phyloP scores from a whole-genome alignment of 1,284 basidiomycete genomes.

The Pseudozyma flocculosa region DNA sequence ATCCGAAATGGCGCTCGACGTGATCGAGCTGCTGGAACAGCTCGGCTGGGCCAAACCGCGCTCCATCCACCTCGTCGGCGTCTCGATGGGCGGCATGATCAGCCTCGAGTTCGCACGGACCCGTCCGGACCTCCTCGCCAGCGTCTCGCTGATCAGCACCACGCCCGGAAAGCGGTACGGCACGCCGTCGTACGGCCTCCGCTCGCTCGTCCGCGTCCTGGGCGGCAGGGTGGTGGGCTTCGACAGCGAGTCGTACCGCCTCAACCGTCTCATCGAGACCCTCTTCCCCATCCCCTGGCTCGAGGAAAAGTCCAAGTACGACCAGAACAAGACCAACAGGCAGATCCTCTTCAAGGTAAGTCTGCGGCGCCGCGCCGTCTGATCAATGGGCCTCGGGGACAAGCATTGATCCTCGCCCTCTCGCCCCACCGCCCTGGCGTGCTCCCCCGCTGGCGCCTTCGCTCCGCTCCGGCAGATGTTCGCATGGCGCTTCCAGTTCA shows the following conservation, averaged over 20 bases:
- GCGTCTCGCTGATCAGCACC: constrained; percentile 47
- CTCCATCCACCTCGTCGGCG: constrained; percentile 72
- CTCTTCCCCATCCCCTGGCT: constrained; percentile 68
- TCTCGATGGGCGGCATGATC: constrained; percentile 84
- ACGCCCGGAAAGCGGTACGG: constrained; percentile 34
- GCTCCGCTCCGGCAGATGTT: no score
- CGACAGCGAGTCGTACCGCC: constrained; percentile 64
- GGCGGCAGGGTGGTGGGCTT: constrained; percentile 62
- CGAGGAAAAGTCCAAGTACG: constrained; percentile 48
- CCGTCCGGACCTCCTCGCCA: constrained; percentile 23
- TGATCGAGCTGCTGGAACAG: constrained; percentile 67
- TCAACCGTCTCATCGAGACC: constrained; percentile 66
- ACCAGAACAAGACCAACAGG: constrained; percentile 27
- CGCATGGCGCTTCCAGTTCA: constrained; percentile 64
- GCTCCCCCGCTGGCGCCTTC: no score
- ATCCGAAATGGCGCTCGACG: constrained; percentile 75
- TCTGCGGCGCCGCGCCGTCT: neutral
- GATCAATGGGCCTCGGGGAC: no score
- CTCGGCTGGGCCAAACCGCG: constrained; percentile 70
- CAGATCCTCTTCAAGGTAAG: constrained; percentile 23
- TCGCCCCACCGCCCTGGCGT: no score
- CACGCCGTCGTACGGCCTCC: constrained; percentile 46
- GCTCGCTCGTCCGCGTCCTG: constrained; percentile 56
- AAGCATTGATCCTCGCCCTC: no score
- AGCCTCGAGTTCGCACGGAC: constrained; percentile 59